Evolutionary conservation across 495 filamentous ascomycete species (phyloP).

Genomic region (Aspergillus diversus): DNA sequence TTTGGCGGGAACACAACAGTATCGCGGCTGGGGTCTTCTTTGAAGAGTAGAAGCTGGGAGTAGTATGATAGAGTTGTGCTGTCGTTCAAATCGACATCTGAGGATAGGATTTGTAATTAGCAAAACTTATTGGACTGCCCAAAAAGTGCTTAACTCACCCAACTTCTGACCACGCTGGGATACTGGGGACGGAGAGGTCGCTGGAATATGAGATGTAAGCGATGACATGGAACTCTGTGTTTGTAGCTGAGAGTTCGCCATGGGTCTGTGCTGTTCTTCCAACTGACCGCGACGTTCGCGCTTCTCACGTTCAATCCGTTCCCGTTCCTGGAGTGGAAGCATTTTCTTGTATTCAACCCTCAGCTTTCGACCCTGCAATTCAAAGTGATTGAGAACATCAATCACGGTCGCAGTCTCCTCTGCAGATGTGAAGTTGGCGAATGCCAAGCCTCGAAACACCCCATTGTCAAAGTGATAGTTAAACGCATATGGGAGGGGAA

Average conservation of each 20-base stretch:
- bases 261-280: constrained; percentile 91
- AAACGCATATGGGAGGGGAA: constrained; percentile 96
- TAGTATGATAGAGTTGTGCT: constrained; percentile 85
- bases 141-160: constrained; percentile 47
- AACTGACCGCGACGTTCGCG: constrained; percentile 93
- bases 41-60: constrained; percentile 85
- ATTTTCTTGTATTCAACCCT: constrained; percentile 99
- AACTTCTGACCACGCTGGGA: constrained; percentile 64
- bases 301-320: constrained; percentile 97
- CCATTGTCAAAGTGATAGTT: constrained; percentile 99
- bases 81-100: constrained; percentile 90
- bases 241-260: constrained; percentile 66
- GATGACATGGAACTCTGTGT: constrained; percentile 85
- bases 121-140: neutral
- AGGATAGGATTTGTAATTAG: constrained; percentile 31
- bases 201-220: constrained; percentile 69
- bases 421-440: constrained; percentile 96
- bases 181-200: constrained; percentile 74
- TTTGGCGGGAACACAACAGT: constrained; percentile 79
- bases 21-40: constrained; percentile 75
- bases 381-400: constrained; percentile 88
- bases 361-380: constrained; percentile 90
- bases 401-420: constrained; percentile 93
- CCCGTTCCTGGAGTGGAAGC: constrained; percentile 90
- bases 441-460: constrained; percentile 93